phyloP scores from a whole-genome alignment of 192 early-diverging fungal species.

The Powellomyces hirtus region DNA sequence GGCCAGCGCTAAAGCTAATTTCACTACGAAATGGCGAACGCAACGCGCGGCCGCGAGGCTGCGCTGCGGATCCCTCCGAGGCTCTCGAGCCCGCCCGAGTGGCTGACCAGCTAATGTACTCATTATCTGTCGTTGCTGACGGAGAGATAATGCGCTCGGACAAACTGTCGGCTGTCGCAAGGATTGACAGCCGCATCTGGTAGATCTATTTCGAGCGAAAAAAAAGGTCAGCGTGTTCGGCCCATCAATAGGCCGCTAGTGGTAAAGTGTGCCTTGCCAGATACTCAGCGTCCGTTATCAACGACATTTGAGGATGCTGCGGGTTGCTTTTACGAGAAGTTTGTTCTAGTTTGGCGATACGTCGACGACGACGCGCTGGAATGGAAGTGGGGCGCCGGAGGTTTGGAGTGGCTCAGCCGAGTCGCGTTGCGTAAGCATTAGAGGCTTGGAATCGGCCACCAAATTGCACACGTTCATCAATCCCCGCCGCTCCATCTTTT shows the following conservation, averaged over 20 bases:
- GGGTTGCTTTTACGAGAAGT: too few species aligned
- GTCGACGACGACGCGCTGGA: too few species aligned
- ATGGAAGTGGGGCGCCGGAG: too few species aligned
- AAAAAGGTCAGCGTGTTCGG: background rate
- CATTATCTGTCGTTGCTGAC: conserved; percentile 29
- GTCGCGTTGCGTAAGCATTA: too few species aligned
- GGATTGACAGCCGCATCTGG: conserved; percentile 35
- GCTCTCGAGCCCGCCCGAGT: background rate
- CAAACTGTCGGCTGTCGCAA: conserved; percentile 27
- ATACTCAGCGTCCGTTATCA: conserved; percentile 31
- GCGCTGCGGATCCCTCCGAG: background rate
- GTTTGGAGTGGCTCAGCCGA: too few species aligned
- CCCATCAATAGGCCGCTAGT: background rate
- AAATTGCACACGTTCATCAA: too few species aligned
- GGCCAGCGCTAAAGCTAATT: background rate
- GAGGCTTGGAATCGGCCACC: too few species aligned
- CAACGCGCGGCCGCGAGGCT: background rate
- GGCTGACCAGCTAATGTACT: conserved; percentile 28
- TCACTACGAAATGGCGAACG: background rate
- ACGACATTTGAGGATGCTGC: too few species aligned
- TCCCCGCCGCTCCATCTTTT: too few species aligned
- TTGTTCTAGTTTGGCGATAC: too few species aligned
- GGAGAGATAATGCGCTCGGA: conserved; percentile 35
- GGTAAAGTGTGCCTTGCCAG: conserved; percentile 9
- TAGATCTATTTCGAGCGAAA: conserved; percentile 32